Conservation (phyloP, 495 filamentous ascomycete genomes). For the Glutinoglossum americanum region DNA sequence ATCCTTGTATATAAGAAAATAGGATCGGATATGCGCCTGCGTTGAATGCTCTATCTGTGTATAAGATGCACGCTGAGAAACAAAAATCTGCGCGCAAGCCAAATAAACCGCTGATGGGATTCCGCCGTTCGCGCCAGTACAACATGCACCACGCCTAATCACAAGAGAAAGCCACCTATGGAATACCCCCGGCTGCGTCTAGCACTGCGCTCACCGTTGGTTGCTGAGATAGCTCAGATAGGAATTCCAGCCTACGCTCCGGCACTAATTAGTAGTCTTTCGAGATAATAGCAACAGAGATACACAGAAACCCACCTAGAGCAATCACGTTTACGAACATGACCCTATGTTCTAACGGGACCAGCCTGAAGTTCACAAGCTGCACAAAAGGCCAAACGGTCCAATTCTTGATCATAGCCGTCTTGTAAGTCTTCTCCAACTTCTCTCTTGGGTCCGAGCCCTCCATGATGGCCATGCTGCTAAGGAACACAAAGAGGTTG, state of each 20-base stretch:
- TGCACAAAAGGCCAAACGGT: slow-evolving; percentile 89
- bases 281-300: slow-evolving; percentile 1
- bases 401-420: slow-evolving; percentile 64
- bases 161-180: background rate
- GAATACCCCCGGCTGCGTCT: background rate
- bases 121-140: background rate
- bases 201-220: background rate
- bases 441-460: slow-evolving; percentile 50
- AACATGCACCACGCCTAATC: background rate
- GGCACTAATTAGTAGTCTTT: slow-evolving; percentile 5
- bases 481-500: slow-evolving; percentile 65
- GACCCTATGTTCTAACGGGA: slow-evolving; percentile 69
- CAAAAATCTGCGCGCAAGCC: background rate
- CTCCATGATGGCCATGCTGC: slow-evolving; percentile 74
- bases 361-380: slow-evolving; percentile 70
- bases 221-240: slow-evolving; percentile 74
- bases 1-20: too few relatives aligned
- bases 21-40: too few relatives aligned
- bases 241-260: slow-evolving; percentile 72
- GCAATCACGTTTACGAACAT: slow-evolving; percentile 74
- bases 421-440: slow-evolving; percentile 40
- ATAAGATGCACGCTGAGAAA: background rate
- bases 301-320: slow-evolving; percentile 32
- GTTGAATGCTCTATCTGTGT: background rate
- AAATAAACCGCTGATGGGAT: background rate